Percentiles rank a stretch among this genome's conserved stretches.
Conservation (phyloP, 2,329 filamentous ascomycete genomes). For the Colletotrichum tabaci region DNA sequence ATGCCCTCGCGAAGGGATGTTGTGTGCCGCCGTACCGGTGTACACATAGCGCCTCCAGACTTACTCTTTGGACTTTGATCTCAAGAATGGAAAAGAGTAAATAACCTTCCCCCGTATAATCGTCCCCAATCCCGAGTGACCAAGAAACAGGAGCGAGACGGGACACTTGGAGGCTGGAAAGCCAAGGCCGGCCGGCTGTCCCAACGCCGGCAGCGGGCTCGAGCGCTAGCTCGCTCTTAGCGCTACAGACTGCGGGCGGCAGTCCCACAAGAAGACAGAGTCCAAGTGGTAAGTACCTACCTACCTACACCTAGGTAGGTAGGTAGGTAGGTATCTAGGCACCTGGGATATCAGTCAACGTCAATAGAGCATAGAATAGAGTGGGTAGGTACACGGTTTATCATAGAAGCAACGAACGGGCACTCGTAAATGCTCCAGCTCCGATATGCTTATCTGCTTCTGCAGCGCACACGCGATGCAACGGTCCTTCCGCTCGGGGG, state of each 20-base stretch:
- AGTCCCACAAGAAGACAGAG: background rate
- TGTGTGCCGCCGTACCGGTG: background rate
- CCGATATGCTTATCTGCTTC: conserved; percentile 1
- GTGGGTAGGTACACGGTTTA: background rate
- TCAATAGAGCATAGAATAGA: too few species aligned
- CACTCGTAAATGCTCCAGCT: background rate
- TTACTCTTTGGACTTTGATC: too few species aligned
- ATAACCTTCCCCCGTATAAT: too few species aligned
- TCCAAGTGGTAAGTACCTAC: background rate
- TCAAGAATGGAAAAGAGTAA: too few species aligned
- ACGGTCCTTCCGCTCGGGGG: too few species aligned
- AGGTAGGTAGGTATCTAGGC: too few species aligned
- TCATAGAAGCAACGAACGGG: background rate
- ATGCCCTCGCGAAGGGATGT: background rate
- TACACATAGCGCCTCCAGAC: too few species aligned
- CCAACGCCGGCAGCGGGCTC: conserved; percentile 35
- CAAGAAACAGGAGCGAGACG: background rate
- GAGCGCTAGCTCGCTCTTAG: conserved; percentile 26
- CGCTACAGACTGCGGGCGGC: conserved; percentile 17
- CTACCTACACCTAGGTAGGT: too few species aligned
- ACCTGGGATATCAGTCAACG: too few species aligned
- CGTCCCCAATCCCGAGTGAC: background rate
- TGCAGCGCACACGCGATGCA: background rate
- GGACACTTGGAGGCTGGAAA: background rate
- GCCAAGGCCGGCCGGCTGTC: conserved; percentile 17